phyloP scores from a whole-genome alignment of 179 eudicot species.

The Amaranthus tricolor region DNA sequence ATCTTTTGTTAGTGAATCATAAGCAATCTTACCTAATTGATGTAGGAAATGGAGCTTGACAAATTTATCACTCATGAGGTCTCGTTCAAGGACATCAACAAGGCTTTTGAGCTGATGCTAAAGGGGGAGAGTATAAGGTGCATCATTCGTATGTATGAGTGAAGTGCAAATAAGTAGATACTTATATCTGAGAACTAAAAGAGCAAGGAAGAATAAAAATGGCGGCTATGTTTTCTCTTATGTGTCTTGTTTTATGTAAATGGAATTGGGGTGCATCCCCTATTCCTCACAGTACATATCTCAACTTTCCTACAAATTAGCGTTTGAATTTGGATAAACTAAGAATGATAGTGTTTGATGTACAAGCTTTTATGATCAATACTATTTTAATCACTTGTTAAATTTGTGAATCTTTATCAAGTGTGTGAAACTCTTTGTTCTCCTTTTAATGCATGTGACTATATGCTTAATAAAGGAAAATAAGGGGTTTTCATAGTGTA shows the following conservation, averaged over 20 bases:
- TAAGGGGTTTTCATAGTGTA: too few relatives aligned
- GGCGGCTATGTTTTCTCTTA: neutral
- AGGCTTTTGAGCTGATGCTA: constrained; percentile 61
- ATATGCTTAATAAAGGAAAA: too few relatives aligned
- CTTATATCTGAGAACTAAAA: neutral
- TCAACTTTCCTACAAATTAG: neutral
- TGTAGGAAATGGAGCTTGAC: constrained; percentile 64
- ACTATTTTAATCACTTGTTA: neutral
- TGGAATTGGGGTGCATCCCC: neutral
- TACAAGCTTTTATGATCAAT: neutral
- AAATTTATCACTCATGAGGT: constrained; percentile 68
- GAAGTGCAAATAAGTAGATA: neutral
- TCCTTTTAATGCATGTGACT: neutral
- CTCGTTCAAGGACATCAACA: constrained; percentile 60
- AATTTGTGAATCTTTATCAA: neutral
- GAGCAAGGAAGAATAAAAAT: neutral
- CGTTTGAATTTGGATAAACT: neutral
- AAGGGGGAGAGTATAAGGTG: constrained; percentile 64
- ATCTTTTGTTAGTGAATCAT: too few relatives aligned
- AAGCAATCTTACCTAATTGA: neutral
- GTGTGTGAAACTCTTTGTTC: neutral
- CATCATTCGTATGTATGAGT: constrained; percentile 55
- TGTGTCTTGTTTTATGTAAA: neutral
- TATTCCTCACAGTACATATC: neutral
- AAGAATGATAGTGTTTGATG: neutral